A percentile compares a stretch with the other conserved stretches of the same genome.
phyloP scores from a whole-genome alignment of 2,329 filamentous ascomycete genomes.

The Akanthomyces dipterigenus region DNA sequence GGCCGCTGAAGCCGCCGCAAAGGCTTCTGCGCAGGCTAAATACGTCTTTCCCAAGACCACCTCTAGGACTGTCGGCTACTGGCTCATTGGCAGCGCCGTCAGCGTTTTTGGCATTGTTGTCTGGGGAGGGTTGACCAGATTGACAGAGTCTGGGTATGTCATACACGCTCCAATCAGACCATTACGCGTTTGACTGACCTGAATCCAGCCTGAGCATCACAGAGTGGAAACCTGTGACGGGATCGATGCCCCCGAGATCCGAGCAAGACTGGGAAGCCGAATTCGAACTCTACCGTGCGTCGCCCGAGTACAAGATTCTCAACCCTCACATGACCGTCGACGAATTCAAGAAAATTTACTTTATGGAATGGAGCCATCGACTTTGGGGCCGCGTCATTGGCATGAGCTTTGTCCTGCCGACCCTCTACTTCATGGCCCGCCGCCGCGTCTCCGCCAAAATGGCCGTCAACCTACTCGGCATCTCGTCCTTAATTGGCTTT shows the following conservation, averaged over 20 bases:
- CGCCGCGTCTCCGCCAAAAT: slow-evolving; percentile 72
- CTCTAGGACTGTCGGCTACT: slow-evolving; percentile 77
- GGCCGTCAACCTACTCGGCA: slow-evolving; percentile 71
- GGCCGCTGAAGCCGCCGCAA: slow-evolving; percentile 21
- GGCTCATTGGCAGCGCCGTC: slow-evolving; percentile 83
- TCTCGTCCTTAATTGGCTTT: slow-evolving; percentile 84
- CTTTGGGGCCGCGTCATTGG: slow-evolving; percentile 92
- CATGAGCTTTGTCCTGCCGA: slow-evolving; percentile 80
- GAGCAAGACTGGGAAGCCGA: slow-evolving; percentile 82
- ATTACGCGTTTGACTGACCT: not conserved
- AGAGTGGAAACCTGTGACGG: slow-evolving; percentile 96
- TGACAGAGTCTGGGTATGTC: slow-evolving; percentile 88
- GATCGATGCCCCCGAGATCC: slow-evolving; percentile 76
- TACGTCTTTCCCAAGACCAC: slow-evolving; percentile 53
- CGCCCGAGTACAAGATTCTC: slow-evolving; percentile 85
- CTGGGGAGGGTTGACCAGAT: slow-evolving; percentile 83
- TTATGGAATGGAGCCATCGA: slow-evolving; percentile 97
- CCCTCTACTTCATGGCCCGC: slow-evolving; percentile 78
- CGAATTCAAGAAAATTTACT: slow-evolving; percentile 99
- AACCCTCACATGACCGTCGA: slow-evolving; percentile 88
- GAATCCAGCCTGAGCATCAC: slow-evolving; percentile 79
- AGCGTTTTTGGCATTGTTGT: slow-evolving; percentile 97
- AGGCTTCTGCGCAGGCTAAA: slow-evolving; percentile 23
- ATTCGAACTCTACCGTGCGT: slow-evolving; percentile 85
- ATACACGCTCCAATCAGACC: not conserved